phyloP scores from a whole-genome alignment of 2,329 filamentous ascomycete species.

The Arthrinium puccinioides region DNA sequence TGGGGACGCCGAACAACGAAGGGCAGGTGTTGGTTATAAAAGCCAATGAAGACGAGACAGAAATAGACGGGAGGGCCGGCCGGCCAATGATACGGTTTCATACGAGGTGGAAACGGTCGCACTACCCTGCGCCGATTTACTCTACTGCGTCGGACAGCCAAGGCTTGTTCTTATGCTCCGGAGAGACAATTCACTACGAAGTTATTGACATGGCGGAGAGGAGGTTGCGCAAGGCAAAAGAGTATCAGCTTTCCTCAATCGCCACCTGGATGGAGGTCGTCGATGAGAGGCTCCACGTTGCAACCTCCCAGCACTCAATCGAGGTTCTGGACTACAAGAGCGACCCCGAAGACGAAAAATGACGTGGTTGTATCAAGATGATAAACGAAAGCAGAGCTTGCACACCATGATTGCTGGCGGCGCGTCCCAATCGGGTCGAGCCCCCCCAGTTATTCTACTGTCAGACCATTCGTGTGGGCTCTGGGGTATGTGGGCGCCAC shows the following conservation, averaged over 20 bases:
- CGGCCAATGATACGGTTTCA: conserved; percentile 38
- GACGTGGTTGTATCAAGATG: conserved; percentile 37
- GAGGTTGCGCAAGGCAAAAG: conserved; percentile 39
- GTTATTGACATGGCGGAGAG: conserved; percentile 43
- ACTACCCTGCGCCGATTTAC: conserved; percentile 41
- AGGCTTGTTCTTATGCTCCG: conserved; percentile 49
- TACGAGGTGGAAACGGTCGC: conserved; percentile 42
- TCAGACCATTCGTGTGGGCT: conserved; percentile 40
- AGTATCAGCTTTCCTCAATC: conserved; percentile 43
- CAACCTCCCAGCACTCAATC: conserved; percentile 49
- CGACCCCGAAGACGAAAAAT: conserved; percentile 27
- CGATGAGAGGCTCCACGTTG: conserved; percentile 39
- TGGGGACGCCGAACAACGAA: conserved; percentile 24
- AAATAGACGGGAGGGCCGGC: conserved; percentile 7
- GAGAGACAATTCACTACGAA: conserved; percentile 48
- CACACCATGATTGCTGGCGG: conserved; percentile 39
- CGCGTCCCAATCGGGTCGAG: conserved; percentile 8
- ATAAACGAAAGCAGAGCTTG: conserved; percentile 31
- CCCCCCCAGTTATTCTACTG: conserved; percentile 37
- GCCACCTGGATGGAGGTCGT: conserved; percentile 41
- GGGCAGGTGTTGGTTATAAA: conserved; percentile 52
- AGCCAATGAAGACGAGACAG: conserved; percentile 25
- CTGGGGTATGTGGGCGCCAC: conserved; percentile 43
- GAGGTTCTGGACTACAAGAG: conserved; percentile 43
- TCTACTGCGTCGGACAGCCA: conserved; percentile 47